Percentiles rank a stretch among this genome's conserved stretches.
These are phyloP conservation scores for Globisporangium viniferum DNA, from an alignment of 352 stramenopile species.

Conservation along the genomic window DNA sequence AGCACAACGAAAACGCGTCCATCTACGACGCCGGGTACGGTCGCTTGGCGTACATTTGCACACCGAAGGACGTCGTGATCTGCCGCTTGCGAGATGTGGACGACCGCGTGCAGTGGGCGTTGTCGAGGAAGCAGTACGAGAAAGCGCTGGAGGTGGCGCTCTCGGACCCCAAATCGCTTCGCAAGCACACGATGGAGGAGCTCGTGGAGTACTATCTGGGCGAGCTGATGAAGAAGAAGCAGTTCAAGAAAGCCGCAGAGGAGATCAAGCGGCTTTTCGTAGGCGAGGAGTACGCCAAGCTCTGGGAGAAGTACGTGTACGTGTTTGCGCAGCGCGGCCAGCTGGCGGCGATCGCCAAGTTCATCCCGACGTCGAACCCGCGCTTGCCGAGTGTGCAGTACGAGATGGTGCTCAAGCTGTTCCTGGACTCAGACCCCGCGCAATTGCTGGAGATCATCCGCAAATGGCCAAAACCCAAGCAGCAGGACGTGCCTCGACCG, in stretches of 20 bases:
- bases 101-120: slow-evolving; percentile 69
- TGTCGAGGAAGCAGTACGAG: slow-evolving; percentile 59
- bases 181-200: slow-evolving; percentile 52
- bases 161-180: slow-evolving; percentile 50
- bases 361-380: slow-evolving; percentile 71
- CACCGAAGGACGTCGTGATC: slow-evolving; percentile 83
- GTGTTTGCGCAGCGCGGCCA: slow-evolving; percentile 79
- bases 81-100: slow-evolving; percentile 76
- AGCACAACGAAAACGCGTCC: slow-evolving; percentile 22
- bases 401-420: slow-evolving; percentile 85
- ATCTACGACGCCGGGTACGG: slow-evolving; percentile 74
- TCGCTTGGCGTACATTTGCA: slow-evolving; percentile 73
- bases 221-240: slow-evolving; percentile 71
- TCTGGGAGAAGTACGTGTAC: slow-evolving; percentile 89
- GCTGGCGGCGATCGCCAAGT: slow-evolving; percentile 64
- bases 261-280: slow-evolving; percentile 74
- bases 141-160: slow-evolving; percentile 63
- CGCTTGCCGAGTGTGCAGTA: slow-evolving; percentile 69
- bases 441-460: slow-evolving; percentile 74
- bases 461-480: slow-evolving; percentile 78
- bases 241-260: slow-evolving; percentile 66
- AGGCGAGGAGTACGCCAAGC: slow-evolving; percentile 54
- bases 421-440: slow-evolving; percentile 74
- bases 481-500: slow-evolving; percentile 29
- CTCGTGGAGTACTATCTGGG: slow-evolving; percentile 73